A percentile compares a stretch with the other conserved stretches of the same genome.
phyloP scores from a whole-genome alignment of 257 asterid genomes.

The Petunia axillaris region DNA sequence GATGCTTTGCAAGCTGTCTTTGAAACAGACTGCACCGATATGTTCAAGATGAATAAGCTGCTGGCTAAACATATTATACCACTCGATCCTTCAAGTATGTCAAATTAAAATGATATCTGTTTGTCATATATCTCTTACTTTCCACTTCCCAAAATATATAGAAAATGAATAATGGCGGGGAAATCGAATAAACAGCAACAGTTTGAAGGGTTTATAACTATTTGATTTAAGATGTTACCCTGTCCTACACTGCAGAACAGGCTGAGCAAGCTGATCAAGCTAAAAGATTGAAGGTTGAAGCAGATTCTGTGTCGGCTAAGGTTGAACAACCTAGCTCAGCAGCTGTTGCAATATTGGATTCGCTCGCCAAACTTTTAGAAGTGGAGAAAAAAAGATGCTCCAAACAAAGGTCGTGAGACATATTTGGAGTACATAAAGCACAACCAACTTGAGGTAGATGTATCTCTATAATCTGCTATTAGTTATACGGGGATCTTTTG shows the following conservation, averaged over 20 bases:
- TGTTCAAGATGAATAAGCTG: conserved; percentile 95
- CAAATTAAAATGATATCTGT: neutral
- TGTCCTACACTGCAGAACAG: conserved; percentile 42
- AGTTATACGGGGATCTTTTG: neutral
- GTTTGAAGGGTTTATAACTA: neutral
- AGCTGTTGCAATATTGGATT: conserved; percentile 56
- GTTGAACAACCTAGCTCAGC: conserved; percentile 32
- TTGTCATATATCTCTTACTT: neutral
- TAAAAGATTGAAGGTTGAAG: conserved; percentile 58
- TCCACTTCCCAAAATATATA: too few relatives aligned
- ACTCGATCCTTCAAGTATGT: conserved; percentile 66
- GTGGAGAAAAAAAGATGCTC: conserved; percentile 57
- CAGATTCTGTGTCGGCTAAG: conserved; percentile 35
- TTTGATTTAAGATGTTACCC: neutral
- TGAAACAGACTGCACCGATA: conserved; percentile 77
- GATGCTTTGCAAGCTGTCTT: conserved; percentile 71
- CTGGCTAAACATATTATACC: conserved; percentile 77
- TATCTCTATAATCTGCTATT: neutral
- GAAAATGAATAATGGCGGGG: too few relatives aligned
- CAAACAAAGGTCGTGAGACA: conserved; percentile 62
- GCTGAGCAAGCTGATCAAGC: conserved; percentile 39
- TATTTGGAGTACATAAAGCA: conserved; percentile 71
- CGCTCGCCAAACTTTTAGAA: conserved; percentile 58
- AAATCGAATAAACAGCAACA: neutral
- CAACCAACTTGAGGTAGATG: conserved; percentile 68